phyloP scores from a whole-genome alignment of 2,329 filamentous ascomycete species.

The Malbranchea zuffiana region DNA sequence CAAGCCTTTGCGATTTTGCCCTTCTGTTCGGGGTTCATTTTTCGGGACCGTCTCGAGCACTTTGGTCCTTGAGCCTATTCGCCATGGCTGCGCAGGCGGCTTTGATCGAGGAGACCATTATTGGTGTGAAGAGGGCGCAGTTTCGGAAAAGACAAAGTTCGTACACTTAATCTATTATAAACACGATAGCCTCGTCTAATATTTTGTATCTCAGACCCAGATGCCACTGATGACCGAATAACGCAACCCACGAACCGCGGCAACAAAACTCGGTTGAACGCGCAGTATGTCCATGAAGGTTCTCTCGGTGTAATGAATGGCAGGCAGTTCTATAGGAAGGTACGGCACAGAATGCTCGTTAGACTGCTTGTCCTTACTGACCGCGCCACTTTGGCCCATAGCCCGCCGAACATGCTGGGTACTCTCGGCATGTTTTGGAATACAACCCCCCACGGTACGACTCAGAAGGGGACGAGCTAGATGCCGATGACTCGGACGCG shows the following conservation, averaged over 20 bases:
- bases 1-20: too few species aligned
- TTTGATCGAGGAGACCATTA: conserved; percentile 43
- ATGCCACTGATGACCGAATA: conserved; percentile 43
- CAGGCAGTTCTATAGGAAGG: conserved; percentile 46
- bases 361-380: background rate
- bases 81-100: conserved; percentile 36
- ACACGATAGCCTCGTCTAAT: too few species aligned
- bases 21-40: too few species aligned
- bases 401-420: conserved; percentile 53
- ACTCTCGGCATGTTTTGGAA: conserved; percentile 48
- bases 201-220: conserved; percentile 15
- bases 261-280: conserved; percentile 51
- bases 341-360: too few species aligned
- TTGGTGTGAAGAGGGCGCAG: conserved; percentile 44
- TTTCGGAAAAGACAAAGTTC: conserved; percentile 38
- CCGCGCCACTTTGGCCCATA: conserved; percentile 20
- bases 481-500: conserved; percentile 47
- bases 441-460: conserved; percentile 51
- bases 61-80: too few species aligned
- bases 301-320: conserved; percentile 43
- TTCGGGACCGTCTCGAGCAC: too few species aligned
- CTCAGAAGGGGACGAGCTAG: conserved; percentile 52
- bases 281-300: conserved; percentile 46
- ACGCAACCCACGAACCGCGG: conserved; percentile 47
- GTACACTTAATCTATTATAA: conserved; percentile 11